phyloP scores from a whole-genome alignment of 225 moss, liverwort and hornwort species.

The Anthoceros angustus region DNA sequence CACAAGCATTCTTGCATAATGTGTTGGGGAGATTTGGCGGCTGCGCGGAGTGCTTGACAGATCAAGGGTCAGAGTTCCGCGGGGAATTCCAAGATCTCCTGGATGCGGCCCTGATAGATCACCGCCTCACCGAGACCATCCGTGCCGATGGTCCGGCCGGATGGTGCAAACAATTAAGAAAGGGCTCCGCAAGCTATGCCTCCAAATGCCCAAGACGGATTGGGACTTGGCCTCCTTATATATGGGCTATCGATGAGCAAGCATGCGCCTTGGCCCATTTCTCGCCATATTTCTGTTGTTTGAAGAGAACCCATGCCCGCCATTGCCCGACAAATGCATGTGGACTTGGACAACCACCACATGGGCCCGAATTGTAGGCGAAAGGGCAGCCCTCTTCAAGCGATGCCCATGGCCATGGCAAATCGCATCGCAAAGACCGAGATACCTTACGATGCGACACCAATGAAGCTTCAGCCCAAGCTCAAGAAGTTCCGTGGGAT shows the following conservation, averaged over 20 bases:
- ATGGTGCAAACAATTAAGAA: slow-evolving; percentile 7
- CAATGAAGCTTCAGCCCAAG: too few species aligned
- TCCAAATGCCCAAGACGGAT: not conserved
- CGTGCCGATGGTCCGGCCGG: not conserved
- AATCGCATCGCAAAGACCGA: not conserved
- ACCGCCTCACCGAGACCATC: not conserved
- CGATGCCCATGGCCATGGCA: slow-evolving; percentile 6
- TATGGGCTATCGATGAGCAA: slow-evolving; percentile 5
- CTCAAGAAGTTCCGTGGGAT: too few species aligned
- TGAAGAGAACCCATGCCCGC: not conserved
- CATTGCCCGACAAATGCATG: slow-evolving; percentile 4
- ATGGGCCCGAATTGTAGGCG: not conserved
- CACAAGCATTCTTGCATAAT: slow-evolving; percentile 6
- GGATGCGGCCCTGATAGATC: slow-evolving; percentile 5
- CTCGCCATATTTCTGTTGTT: slow-evolving; percentile 4
- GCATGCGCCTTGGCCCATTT: slow-evolving; percentile 7
- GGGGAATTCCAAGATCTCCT: slow-evolving; percentile 8
- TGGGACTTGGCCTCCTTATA: not conserved
- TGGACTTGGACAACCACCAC: not conserved
- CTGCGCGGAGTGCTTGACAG: not conserved
- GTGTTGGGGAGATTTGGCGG: slow-evolving; percentile 5
- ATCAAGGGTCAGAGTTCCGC: too few species aligned
- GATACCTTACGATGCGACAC: not conserved
- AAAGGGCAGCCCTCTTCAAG: not conserved
- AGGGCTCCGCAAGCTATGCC: not conserved